Percentiles rank a stretch among this genome's conserved stretches.
These are phyloP conservation scores for Teratosphaeria nubilosa DNA, from an alignment of 2,329 filamentous ascomycete genomes.

Conservation along the genomic window DNA sequence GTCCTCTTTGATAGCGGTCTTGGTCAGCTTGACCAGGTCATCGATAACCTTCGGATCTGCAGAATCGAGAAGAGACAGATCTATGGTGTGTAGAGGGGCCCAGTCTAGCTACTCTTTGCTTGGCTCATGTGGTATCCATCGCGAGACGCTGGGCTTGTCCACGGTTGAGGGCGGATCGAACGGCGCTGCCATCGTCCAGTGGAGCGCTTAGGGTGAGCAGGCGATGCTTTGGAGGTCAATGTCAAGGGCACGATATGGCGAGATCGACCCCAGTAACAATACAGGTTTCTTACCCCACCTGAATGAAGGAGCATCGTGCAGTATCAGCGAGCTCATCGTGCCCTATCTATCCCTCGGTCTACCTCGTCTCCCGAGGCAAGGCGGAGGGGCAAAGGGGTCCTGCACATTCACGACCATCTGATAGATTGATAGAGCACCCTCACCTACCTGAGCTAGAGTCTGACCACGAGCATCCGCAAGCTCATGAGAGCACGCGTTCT, in stretches of 20 bases:
- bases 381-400: too few species aligned
- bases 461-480: too few species aligned
- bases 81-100: slow-evolving; percentile 27
- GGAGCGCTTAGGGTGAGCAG: not conserved
- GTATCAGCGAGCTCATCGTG: not conserved
- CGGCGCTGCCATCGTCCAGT: slow-evolving; percentile 3
- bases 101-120: slow-evolving; percentile 36
- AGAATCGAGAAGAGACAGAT: slow-evolving; percentile 24
- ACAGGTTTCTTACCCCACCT: not conserved
- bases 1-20: slow-evolving; percentile 25
- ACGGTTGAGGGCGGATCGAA: slow-evolving; percentile 33
- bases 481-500: too few species aligned
- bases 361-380: too few species aligned
- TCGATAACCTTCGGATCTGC: slow-evolving; percentile 30
- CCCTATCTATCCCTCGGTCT: not conserved
- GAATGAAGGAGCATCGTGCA: not conserved
- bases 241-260: not conserved
- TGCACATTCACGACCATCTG: too few species aligned
- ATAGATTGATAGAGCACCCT: too few species aligned
- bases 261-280: not conserved
- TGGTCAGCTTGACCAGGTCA: slow-evolving; percentile 32
- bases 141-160: slow-evolving; percentile 32
- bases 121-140: slow-evolving; percentile 31
- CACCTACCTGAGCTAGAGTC: too few species aligned
- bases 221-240: not conserved